phyloP scores from a whole-genome alignment of 2,329 filamentous ascomycete genomes.

The Fusarium sp. region DNA sequence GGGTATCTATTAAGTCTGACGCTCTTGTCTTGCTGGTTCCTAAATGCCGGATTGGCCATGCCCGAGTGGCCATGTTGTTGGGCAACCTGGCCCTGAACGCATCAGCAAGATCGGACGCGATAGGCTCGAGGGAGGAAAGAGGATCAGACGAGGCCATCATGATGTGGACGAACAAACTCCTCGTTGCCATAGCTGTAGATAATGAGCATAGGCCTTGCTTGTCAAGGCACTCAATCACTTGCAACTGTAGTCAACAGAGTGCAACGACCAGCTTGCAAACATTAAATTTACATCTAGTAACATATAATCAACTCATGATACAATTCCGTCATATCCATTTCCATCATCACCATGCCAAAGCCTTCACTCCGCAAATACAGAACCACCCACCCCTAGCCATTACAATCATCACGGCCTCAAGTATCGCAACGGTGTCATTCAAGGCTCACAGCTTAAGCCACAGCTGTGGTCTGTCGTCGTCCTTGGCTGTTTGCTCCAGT shows the following conservation, averaged over 20 bases:
- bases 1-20: not conserved
- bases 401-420: not conserved
- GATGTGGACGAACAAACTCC: not conserved
- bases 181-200: not conserved
- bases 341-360: constrained; percentile 20
- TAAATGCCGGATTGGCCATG: not conserved
- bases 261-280: constrained; percentile 14
- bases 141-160: not conserved
- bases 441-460: constrained; percentile 32
- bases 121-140: too few relatives aligned
- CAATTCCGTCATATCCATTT: constrained; percentile 21
- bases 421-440: not conserved
- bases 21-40: too few relatives aligned
- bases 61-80: not conserved
- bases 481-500: constrained; percentile 38
- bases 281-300: constrained; percentile 36
- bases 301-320: constrained; percentile 16
- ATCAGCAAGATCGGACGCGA: too few relatives aligned
- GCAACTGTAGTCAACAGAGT: not conserved
- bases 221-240: not conserved
- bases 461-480: constrained; percentile 47
- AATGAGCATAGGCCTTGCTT: not conserved
- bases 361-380: constrained; percentile 24
- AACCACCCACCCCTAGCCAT: constrained; percentile 5
- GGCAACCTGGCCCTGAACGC: too few relatives aligned